Base-by-base conservation (phyloP, 75 land plant genomes). In the Pseudotsuga menziesii region DNA sequence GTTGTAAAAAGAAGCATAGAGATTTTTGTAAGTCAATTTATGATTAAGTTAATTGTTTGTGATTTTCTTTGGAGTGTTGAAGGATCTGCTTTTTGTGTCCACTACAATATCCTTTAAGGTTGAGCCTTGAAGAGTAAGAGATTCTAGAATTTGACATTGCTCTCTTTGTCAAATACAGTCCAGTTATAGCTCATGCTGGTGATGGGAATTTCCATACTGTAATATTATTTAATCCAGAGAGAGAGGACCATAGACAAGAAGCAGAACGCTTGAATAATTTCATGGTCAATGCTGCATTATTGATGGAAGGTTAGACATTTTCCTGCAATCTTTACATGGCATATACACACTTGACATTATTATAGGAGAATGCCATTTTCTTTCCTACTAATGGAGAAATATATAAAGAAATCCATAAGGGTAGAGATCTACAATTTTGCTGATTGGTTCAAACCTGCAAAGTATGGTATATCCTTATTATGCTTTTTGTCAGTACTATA, bases 171-270 rank as follows among this genome's bases (percentile, higher is more conserved):
- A n/a, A 58, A 48, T 70, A 32, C 93, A 97, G 99, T 78, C 72
- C 89, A 2, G 85, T 97, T 27, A 78, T 97, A 80, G 90, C 99
- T 72, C 99, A 97, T 93, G 99, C 99, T 63, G 99, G 99, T 76
- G 99, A 97, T 88, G 99, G 99, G 60, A 94, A 97, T 75, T 97
- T 94, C 78, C 99, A 97, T 72, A 87, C 89, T 23, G 59, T 94
- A 5, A 91, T 97, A 41, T 73, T 97, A 41, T 97, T 97, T 84
- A 96, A 97, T 80, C 94, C 99, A 39, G 56, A 72, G 27, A 75
- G 83, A 56, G 90, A 97, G 62, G 91, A 88, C 12, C 91, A 97
- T 23, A 75, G 89, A 8, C 76, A 57, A 66, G 99, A 97, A 86
- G 99, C 96, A 29, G 88, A 83, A 74, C 84, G 84, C 56, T 82